Conservation (phyloP, 192 early-diverging fungal genomes). For the Mortierella antarctica region DNA sequence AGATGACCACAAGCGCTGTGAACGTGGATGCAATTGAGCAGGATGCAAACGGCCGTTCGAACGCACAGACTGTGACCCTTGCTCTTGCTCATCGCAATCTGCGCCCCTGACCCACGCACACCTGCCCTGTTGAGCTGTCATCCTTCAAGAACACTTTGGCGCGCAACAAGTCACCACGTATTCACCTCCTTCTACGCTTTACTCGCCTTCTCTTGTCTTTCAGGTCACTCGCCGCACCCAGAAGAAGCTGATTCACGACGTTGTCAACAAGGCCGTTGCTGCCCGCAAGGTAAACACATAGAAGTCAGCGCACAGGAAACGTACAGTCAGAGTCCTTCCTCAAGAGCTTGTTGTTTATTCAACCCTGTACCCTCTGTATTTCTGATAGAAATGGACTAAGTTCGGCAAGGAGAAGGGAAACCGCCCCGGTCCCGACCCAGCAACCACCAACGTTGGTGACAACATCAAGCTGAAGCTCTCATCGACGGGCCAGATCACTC, state of each 20-base stretch:
- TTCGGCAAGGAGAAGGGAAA: slow-evolving; percentile 89
- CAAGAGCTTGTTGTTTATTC: not conserved
- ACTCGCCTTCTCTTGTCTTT: not conserved
- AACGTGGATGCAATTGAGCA: too few species aligned
- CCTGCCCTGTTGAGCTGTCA: too few species aligned
- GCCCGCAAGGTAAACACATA: slow-evolving; percentile 78
- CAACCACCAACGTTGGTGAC: slow-evolving; percentile 91
- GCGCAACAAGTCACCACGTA: too few species aligned
- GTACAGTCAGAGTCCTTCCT: not conserved
- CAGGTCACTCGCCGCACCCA: slow-evolving; percentile 85
- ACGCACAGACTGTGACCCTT: too few species aligned
- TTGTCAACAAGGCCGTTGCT: slow-evolving; percentile 90
- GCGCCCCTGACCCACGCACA: too few species aligned
- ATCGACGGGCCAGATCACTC: slow-evolving; percentile 68
- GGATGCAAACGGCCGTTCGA: too few species aligned
- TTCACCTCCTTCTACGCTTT: not conserved
- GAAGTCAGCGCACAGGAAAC: not conserved
- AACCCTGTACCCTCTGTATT: not conserved
- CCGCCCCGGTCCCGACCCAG: slow-evolving; percentile 84
- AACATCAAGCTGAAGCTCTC: slow-evolving; percentile 89
- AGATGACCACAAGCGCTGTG: too few species aligned
- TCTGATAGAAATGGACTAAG: slow-evolving; percentile 81
- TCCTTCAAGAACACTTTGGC: too few species aligned
- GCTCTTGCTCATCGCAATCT: too few species aligned
- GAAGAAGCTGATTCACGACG: slow-evolving; percentile 80